A percentile compares a stretch with the other conserved stretches of the same genome.
Conservation (phyloP, 192 early-diverging fungal genomes). For the Nowakowskiella sp. region DNA sequence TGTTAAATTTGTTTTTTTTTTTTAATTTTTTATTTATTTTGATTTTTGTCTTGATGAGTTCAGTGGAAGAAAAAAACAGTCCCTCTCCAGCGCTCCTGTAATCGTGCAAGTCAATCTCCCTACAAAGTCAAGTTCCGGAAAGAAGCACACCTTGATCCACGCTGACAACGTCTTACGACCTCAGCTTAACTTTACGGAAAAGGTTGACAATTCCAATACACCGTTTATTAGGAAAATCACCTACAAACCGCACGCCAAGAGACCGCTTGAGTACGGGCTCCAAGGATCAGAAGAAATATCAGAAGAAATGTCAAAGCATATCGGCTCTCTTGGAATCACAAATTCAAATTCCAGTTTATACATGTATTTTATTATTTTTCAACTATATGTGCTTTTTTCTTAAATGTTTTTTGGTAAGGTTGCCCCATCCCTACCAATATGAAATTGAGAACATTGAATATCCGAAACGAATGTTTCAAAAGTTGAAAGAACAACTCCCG, state of each 20-base stretch:
- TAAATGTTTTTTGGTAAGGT: slow-evolving; percentile 8
- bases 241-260: slow-evolving; percentile 71
- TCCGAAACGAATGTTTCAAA: slow-evolving; percentile 60
- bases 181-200: slow-evolving; percentile 80
- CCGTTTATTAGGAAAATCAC: slow-evolving; percentile 77
- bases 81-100: too few relatives aligned
- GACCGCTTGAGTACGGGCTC: slow-evolving; percentile 62
- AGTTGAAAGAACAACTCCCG: slow-evolving; percentile 41
- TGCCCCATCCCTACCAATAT: slow-evolving; percentile 84
- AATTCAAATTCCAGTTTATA: slow-evolving; percentile 14
- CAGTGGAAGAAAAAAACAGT: too few relatives aligned
- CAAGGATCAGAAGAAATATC: slow-evolving; percentile 14
- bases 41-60: too few relatives aligned
- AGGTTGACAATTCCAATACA: slow-evolving; percentile 72
- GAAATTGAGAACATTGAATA: slow-evolving; percentile 79
- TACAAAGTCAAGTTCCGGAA: too few relatives aligned
- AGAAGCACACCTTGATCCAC: too few relatives aligned
- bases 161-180: slow-evolving; percentile 71
- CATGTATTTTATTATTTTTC: slow-evolving; percentile 6
- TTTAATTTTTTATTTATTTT: too few relatives aligned
- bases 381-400: neutral
- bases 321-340: slow-evolving; percentile 25
- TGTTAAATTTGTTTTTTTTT: too few relatives aligned
- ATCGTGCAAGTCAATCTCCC: too few relatives aligned
- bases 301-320: slow-evolving; percentile 26